These are phyloP conservation scores for Pichiaceae sp. DNA, from an alignment of 1,139 yeast genomes.

Conservation along the genomic window DNA sequence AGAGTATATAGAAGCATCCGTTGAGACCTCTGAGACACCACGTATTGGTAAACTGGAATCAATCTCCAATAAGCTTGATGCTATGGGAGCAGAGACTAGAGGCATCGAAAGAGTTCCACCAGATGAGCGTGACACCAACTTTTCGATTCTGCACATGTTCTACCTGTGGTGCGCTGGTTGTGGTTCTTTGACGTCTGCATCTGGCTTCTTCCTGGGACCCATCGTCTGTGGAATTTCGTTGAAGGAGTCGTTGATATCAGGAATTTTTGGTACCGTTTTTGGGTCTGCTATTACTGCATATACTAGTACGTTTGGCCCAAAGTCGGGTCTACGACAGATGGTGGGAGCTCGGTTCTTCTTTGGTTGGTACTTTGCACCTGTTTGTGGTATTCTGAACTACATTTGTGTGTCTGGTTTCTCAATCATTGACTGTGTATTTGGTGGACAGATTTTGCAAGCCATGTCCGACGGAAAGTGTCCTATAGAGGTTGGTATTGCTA, in stretches of 20 bases:
- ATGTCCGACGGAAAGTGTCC: constrained; percentile 55
- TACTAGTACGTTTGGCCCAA: constrained; percentile 75
- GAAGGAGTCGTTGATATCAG: constrained; percentile 46
- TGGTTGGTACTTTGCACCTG: constrained; percentile 74
- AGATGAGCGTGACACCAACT: constrained; percentile 48
- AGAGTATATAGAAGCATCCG: too few species aligned
- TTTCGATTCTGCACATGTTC: constrained; percentile 40
- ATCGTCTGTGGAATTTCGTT: constrained; percentile 53
- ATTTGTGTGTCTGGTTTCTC: constrained; percentile 73
- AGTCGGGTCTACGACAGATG: constrained; percentile 76
- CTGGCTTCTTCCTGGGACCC: constrained; percentile 64
- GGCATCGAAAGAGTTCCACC: constrained; percentile 71
- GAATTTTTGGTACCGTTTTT: constrained; percentile 47
- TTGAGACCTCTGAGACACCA: too few species aligned
- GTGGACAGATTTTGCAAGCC: constrained; percentile 64
- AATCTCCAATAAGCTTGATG: constrained; percentile 7
- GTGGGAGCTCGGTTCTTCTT: constrained; percentile 64
- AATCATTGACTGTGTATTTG: constrained; percentile 70
- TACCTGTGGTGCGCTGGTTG: constrained; percentile 73
- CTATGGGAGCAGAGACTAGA: constrained; percentile 46
- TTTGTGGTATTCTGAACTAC: constrained; percentile 54
- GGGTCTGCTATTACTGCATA: constrained; percentile 69
- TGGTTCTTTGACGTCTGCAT: constrained; percentile 72
- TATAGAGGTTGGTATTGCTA: constrained; percentile 47
- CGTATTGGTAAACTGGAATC: too few species aligned